Evolutionary conservation across 495 filamentous ascomycete genomes (phyloP).

Genomic region (Daldinia loculata): DNA sequence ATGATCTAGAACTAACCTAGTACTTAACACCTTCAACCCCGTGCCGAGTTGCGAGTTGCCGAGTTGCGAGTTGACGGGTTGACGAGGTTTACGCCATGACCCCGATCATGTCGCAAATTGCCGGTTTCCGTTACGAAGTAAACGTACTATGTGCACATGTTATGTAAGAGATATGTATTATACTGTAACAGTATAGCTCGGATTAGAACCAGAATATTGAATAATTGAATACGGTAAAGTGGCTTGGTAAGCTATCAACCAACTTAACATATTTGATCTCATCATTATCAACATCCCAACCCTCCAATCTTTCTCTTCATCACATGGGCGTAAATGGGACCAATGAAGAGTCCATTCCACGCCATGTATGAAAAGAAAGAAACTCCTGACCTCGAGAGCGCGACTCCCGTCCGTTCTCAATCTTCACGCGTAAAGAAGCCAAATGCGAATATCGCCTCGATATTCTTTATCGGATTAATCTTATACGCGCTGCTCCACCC

Average conservation of each 20-base stretch:
- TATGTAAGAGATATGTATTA: neutral
- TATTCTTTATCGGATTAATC: neutral
- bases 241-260: slow-evolving; percentile 27
- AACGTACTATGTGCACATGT: neutral
- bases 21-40: neutral
- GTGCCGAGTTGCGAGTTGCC: neutral
- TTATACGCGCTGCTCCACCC: neutral
- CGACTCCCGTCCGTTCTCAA: slow-evolving; percentile 3
- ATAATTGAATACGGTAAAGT: neutral
- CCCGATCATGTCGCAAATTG: neutral
- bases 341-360: neutral
- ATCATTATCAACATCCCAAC: neutral
- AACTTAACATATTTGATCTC: neutral
- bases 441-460: slow-evolving; percentile 12
- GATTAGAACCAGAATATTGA: neutral
- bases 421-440: neutral
- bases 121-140: neutral
- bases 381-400: neutral
- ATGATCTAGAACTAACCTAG: neutral
- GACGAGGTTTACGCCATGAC: neutral
- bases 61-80: slow-evolving; percentile 3
- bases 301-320: neutral
- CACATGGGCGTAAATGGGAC: neutral
- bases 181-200: neutral
- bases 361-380: slow-evolving; percentile 29